These are phyloP conservation scores for Acanthamoeba triangularis DNA, from an alignment of 208 protist species.

Conservation along the genomic window DNA sequence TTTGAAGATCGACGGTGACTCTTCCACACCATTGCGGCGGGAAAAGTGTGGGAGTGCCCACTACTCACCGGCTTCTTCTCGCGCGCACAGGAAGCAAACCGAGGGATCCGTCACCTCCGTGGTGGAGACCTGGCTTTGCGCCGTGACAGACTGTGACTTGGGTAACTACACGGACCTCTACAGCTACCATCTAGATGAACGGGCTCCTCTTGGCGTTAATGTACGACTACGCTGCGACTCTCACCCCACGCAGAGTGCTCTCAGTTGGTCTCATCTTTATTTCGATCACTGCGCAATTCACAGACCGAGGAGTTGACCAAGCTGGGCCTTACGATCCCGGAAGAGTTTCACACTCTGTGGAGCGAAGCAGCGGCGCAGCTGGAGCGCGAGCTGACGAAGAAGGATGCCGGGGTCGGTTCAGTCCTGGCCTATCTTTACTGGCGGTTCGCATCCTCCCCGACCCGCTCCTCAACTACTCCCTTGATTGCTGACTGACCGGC, in stretches of 20 bases:
- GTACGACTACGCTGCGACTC: not conserved
- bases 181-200: constrained; percentile 21
- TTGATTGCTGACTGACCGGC: too few species aligned
- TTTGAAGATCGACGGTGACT: constrained; percentile 50
- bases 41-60: not conserved
- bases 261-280: not conserved
- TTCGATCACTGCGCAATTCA: not conserved
- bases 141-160: constrained; percentile 21
- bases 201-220: not conserved
- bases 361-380: not conserved
- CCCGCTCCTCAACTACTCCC: not conserved
- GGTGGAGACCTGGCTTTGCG: constrained; percentile 40
- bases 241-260: not conserved
- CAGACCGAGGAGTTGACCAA: not conserved
- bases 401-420: not conserved
- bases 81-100: constrained; percentile 17
- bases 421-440: constrained; percentile 58
- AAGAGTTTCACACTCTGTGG: constrained; percentile 19
- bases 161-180: constrained; percentile 17
- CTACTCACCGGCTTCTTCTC: not conserved
- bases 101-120: constrained; percentile 21
- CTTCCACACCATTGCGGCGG: not conserved
- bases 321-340: not conserved
- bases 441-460: not conserved
- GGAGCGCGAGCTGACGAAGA: not conserved